phyloP scores from a whole-genome alignment of 441 rosid species.

The Adansonia madagascariensis region DNA sequence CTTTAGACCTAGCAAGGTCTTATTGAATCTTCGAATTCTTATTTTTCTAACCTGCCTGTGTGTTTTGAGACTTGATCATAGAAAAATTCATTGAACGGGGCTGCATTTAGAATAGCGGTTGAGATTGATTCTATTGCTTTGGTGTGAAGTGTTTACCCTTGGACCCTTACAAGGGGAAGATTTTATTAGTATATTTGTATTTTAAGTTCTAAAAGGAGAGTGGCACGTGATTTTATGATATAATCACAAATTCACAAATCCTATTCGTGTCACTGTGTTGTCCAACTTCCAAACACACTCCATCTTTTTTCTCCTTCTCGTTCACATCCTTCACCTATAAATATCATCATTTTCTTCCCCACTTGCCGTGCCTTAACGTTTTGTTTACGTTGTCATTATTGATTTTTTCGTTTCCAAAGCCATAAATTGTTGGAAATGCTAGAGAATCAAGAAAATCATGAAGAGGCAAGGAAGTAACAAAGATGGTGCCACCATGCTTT shows the following conservation, averaged over 20 bases:
- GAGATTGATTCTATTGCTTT: neutral
- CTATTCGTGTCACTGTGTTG: constrained; percentile 16
- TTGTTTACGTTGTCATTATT: neutral
- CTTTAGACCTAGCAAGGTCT: neutral
- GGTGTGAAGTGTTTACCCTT: too few relatives aligned
- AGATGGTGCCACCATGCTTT: neutral
- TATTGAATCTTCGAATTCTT: neutral
- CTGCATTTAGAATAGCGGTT: neutral
- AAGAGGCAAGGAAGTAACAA: constrained; percentile 16
- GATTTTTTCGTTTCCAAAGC: neutral
- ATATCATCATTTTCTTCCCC: neutral
- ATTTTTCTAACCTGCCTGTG: constrained; percentile 13
- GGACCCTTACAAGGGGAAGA: neutral
- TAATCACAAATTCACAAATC: constrained; percentile 17
- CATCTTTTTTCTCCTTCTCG: too few relatives aligned
- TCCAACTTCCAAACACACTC: constrained; percentile 11
- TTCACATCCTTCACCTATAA: neutral
- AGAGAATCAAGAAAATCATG: neutral
- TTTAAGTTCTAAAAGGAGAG: neutral
- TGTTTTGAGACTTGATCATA: neutral
- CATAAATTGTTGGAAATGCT: neutral
- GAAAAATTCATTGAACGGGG: neutral
- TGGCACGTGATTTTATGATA: constrained; percentile 15
- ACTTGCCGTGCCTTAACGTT: neutral
- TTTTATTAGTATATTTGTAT: neutral